Conservation (phyloP, 2,329 filamentous ascomycete species). For the Ophiognomonia clavigignenti-juglandacearum region DNA sequence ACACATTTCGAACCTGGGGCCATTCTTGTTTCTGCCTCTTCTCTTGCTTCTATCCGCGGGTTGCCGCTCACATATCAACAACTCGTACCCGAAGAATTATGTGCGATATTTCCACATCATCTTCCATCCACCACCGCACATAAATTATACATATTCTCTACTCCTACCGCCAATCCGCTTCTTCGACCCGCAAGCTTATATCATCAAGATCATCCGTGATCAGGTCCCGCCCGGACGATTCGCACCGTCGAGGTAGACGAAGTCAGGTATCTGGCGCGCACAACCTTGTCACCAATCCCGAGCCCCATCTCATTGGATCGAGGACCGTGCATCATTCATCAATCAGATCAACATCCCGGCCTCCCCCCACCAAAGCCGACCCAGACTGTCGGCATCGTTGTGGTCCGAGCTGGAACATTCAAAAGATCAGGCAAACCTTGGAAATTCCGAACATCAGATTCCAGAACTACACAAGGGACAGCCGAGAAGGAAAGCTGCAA, state of each 20-base stretch:
- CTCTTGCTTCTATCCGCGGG: not conserved
- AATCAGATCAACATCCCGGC: not conserved
- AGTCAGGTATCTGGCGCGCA: too few species aligned
- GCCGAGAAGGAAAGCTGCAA: too few species aligned
- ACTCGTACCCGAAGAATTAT: not conserved
- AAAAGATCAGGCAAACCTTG: conserved; percentile 8
- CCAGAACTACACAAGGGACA: not conserved
- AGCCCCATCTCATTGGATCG: not conserved
- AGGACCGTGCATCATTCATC: not conserved
- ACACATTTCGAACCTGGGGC: not conserved
- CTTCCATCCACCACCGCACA: too few species aligned
- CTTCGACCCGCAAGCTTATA: too few species aligned
- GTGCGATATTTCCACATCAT: not conserved
- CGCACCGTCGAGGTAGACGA: too few species aligned
- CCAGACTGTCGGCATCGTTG: conserved; percentile 14
- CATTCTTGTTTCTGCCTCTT: not conserved
- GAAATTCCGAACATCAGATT: not conserved
- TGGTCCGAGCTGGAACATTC: conserved; percentile 10
- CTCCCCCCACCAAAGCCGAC: not conserved
- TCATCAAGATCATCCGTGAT: too few species aligned
- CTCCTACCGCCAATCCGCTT: too few species aligned
- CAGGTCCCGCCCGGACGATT: too few species aligned
- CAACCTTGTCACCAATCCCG: too few species aligned
- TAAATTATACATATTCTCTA: too few species aligned
- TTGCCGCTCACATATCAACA: not conserved